Conservation (phyloP, 805 yeast species). For the Middelhovenomyces tepae region DNA sequence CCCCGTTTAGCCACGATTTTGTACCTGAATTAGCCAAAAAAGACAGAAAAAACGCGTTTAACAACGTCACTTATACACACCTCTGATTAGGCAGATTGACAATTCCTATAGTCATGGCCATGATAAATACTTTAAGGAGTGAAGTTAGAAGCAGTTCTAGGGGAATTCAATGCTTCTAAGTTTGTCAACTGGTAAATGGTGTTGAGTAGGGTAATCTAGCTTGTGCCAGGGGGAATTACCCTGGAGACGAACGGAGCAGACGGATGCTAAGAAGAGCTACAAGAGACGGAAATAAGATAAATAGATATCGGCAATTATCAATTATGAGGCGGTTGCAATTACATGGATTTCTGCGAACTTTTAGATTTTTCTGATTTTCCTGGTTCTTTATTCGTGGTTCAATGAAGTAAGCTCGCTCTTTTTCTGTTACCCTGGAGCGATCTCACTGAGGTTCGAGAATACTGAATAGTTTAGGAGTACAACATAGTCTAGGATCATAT, state of each 20-base stretch:
- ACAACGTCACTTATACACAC: slow-evolving; percentile 10
- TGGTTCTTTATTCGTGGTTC: too few relatives aligned
- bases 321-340: too few relatives aligned
- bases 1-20: slow-evolving; percentile 42
- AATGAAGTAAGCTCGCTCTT: too few relatives aligned
- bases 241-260: too few relatives aligned
- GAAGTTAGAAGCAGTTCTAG: slow-evolving; percentile 1
- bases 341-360: too few relatives aligned
- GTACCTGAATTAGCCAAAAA: slow-evolving; percentile 19
- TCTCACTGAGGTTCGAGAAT: too few relatives aligned
- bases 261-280: not conserved
- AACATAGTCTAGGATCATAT: too few relatives aligned
- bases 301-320: too few relatives aligned
- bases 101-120: slow-evolving; percentile 18
- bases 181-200: not conserved
- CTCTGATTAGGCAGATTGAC: slow-evolving; percentile 24
- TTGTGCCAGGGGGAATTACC: slow-evolving; percentile 8
- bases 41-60: not conserved
- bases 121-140: slow-evolving; percentile 3
- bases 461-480: too few relatives aligned
- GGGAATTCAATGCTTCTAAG: not conserved
- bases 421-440: too few relatives aligned
- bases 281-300: slow-evolving; percentile 1
- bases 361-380: too few relatives aligned
- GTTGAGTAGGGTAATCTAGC: not conserved